Conservation (phyloP, 129 eudicot genomes). For the Dittrichia graveolens region DNA sequence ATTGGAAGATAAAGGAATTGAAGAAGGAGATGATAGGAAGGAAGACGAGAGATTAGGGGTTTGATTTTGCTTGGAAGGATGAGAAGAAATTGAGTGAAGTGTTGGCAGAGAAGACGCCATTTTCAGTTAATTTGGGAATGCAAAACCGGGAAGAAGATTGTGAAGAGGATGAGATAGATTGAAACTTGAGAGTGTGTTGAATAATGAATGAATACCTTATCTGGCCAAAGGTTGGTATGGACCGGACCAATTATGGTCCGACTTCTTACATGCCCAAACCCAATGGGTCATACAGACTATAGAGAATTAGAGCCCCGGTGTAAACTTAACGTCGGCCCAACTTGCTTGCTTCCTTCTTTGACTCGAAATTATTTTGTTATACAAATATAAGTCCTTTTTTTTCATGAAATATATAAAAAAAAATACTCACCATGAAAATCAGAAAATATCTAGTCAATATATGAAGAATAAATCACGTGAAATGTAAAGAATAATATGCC, state of each 20-base stretch:
- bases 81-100: conserved; percentile 28
- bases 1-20: conserved; percentile 37
- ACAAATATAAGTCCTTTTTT: too few species aligned
- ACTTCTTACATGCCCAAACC: not conserved
- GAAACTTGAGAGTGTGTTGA: too few species aligned
- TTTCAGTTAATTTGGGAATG: not conserved
- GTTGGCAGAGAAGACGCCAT: conserved; percentile 43
- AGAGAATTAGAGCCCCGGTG: not conserved
- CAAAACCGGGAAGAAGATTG: conserved; percentile 22
- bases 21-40: conserved; percentile 32
- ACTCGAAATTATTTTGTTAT: too few species aligned
- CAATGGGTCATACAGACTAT: too few species aligned
- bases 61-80: conserved; percentile 24
- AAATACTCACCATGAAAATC: too few species aligned
- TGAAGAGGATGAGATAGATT: conserved; percentile 20
- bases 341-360: too few species aligned
- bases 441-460: too few species aligned
- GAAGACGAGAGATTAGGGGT: conserved; percentile 31
- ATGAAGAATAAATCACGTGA: too few species aligned
- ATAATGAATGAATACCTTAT: conserved; percentile 17
- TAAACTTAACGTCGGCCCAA: too few species aligned
- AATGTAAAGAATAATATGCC: too few species aligned
- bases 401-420: too few species aligned
- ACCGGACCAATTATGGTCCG: conserved; percentile 13
- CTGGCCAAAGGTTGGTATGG: conserved; percentile 22